Evolutionary conservation across 164 flowering plant genomes (phyloP).

Genomic region (Taxillus chinensis): DNA sequence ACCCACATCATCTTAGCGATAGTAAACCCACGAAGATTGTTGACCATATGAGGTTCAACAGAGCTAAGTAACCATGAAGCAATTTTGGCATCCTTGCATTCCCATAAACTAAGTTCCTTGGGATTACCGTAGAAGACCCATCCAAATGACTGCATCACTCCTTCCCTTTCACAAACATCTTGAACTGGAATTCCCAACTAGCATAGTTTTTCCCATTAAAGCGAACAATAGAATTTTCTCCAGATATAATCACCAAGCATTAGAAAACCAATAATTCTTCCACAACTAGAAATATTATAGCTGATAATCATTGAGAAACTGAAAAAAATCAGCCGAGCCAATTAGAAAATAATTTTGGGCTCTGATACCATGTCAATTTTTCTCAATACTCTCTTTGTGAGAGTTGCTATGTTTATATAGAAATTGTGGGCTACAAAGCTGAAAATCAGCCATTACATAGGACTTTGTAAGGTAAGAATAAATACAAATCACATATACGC

Average conservation of each 20-base stretch:
- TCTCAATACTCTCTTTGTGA: not conserved
- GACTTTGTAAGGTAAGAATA: no score
- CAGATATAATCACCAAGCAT: not conserved
- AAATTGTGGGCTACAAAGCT: no score
- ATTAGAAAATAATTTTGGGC: not conserved
- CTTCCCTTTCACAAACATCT: slow-evolving; percentile 1
- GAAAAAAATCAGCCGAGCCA: slow-evolving; percentile 4
- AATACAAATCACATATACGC: no score
- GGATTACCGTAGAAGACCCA: not conserved
- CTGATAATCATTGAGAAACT: not conserved
- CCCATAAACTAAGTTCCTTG: no score
- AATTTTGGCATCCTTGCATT: no score
- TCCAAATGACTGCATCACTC: not conserved
- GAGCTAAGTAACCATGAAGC: no score
- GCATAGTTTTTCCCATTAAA: slow-evolving; percentile 2
- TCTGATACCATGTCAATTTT: slow-evolving; percentile 5
- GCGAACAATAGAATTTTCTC: slow-evolving; percentile 1
- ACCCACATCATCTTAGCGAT: not conserved
- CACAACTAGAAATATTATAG: not conserved
- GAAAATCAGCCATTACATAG: no score
- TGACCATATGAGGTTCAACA: no score
- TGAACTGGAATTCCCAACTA: not conserved
- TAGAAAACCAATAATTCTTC: not conserved
- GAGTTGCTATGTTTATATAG: no score
- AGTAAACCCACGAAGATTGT: no score